Evolutionary conservation across 305 asterid species (phyloP).

Genomic region (Petunia hybrid): DNA sequence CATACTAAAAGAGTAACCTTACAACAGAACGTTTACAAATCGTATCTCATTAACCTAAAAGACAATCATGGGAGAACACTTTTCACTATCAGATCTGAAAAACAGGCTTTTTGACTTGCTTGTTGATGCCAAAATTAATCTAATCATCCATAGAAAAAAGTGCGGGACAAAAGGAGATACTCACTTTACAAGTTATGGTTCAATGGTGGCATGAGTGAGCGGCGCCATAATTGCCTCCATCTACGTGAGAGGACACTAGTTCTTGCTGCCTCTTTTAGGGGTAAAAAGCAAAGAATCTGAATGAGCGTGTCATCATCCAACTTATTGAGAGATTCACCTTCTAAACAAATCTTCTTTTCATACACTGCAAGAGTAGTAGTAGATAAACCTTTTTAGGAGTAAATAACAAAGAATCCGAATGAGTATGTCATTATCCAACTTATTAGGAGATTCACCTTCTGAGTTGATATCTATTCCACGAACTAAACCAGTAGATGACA

Average conservation of each 20-base stretch:
- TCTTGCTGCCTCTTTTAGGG: slow-evolving; percentile 28
- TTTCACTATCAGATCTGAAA: neutral
- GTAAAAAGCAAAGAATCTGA: neutral
- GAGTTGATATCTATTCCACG: neutral
- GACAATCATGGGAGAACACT: neutral
- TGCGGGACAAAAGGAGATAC: neutral
- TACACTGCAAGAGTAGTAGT: neutral
- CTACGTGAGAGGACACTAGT: slow-evolving; percentile 31
- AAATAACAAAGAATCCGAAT: slow-evolving; percentile 13
- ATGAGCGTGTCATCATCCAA: slow-evolving; percentile 29
- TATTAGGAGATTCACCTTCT: slow-evolving; percentile 24
- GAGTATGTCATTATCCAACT: neutral
- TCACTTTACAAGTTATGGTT: neutral
- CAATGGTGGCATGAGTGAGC: slow-evolving; percentile 12
- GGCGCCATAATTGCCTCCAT: slow-evolving; percentile 30
- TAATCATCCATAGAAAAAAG: neutral
- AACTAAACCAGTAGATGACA: slow-evolving; percentile 8
- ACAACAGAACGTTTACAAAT: neutral
- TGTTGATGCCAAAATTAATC: neutral
- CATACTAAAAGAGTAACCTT: neutral
- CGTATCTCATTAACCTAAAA: slow-evolving; percentile 4
- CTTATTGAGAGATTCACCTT: slow-evolving; percentile 12
- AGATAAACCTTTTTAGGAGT: neutral
- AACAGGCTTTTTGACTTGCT: neutral
- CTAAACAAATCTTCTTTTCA: neutral